A percentile compares a stretch with the other conserved stretches of the same genome.
Conservation (phyloP, 2,329 filamentous ascomycete genomes). For the Paracoccidioides brasiliensis region DNA sequence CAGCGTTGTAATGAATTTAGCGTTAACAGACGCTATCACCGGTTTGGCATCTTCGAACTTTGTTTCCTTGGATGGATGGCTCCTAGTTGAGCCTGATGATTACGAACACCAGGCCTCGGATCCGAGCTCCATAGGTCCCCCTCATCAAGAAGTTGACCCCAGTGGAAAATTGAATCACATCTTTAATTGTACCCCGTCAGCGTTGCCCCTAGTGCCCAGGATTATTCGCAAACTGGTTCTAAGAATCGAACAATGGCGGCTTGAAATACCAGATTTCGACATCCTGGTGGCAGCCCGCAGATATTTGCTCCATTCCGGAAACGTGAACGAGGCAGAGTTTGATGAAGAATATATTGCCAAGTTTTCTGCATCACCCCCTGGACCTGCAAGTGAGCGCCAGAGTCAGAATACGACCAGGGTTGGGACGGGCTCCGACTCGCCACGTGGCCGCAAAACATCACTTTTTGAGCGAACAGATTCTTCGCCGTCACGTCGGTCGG, state of each 20-base stretch:
- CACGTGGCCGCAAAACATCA: conserved; percentile 16
- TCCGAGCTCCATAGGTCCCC: conserved; percentile 4
- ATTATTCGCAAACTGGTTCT: conserved; percentile 48
- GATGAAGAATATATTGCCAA: neutral
- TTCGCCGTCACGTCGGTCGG: conserved; percentile 9
- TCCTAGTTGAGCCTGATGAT: conserved; percentile 57
- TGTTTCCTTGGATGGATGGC: conserved; percentile 80
- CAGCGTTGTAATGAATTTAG: conserved; percentile 79
- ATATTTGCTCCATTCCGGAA: conserved; percentile 25
- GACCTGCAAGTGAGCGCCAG: conserved; percentile 8
- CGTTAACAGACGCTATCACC: conserved; percentile 69
- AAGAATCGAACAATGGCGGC: conserved; percentile 50
- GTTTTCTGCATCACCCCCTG: neutral
- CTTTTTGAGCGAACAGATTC: conserved; percentile 8
- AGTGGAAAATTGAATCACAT: conserved; percentile 16
- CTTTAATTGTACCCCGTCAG: conserved; percentile 36
- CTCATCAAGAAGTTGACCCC: conserved; percentile 18
- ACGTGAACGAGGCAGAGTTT: conserved; percentile 7
- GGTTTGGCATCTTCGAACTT: conserved; percentile 74
- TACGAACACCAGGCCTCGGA: conserved; percentile 38
- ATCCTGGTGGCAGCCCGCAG: conserved; percentile 52
- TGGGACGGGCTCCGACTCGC: conserved; percentile 9
- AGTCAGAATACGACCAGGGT: neutral
- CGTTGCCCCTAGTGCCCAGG: conserved; percentile 36
- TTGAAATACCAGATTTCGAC: conserved; percentile 57